Conservation (phyloP, 2,329 filamentous ascomycete species). For the Gyromitra esculenta region DNA sequence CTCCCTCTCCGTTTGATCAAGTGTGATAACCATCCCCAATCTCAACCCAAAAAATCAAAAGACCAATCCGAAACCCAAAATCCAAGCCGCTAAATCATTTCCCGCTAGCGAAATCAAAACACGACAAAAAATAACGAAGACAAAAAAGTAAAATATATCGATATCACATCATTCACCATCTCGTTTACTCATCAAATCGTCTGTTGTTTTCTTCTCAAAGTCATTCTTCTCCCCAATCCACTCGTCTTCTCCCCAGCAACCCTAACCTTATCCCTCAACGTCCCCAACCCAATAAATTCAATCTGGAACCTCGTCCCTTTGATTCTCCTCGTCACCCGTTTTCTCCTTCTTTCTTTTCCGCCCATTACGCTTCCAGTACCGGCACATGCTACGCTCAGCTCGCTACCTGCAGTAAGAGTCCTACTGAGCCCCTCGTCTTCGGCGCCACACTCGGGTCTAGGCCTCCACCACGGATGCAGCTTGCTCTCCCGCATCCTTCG, state of each 20-base stretch:
- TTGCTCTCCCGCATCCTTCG: slow-evolving; percentile 47
- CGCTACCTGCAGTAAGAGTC: slow-evolving; percentile 38
- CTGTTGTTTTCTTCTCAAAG: slow-evolving; percentile 36
- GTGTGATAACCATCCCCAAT: background rate
- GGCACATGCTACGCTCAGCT: slow-evolving; percentile 27
- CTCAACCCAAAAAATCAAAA: slow-evolving; percentile 3
- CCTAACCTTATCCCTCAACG: slow-evolving; percentile 48
- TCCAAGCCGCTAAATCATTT: slow-evolving; percentile 47
- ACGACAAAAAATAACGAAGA: slow-evolving; percentile 1
- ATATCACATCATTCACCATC: slow-evolving; percentile 19
- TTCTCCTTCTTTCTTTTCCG: slow-evolving; percentile 27
- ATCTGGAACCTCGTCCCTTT: slow-evolving; percentile 53
- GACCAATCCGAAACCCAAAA: slow-evolving; percentile 20
- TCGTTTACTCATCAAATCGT: slow-evolving; percentile 7
- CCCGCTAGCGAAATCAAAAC: slow-evolving; percentile 26
- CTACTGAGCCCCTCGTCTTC: slow-evolving; percentile 45
- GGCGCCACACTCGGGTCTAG: slow-evolving; percentile 34
- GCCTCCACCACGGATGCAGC: slow-evolving; percentile 55
- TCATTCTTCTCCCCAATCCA: slow-evolving; percentile 45
- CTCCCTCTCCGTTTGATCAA: background rate
- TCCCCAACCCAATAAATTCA: slow-evolving; percentile 52
- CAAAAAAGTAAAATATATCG: slow-evolving; percentile 5
- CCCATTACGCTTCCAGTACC: slow-evolving; percentile 34
- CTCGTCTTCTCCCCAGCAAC: slow-evolving; percentile 42
- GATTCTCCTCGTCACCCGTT: slow-evolving; percentile 47